These are phyloP conservation scores for Metschnikowia baotianmanensis DNA, from an alignment of 805 yeast species.

Conservation along the genomic window DNA sequence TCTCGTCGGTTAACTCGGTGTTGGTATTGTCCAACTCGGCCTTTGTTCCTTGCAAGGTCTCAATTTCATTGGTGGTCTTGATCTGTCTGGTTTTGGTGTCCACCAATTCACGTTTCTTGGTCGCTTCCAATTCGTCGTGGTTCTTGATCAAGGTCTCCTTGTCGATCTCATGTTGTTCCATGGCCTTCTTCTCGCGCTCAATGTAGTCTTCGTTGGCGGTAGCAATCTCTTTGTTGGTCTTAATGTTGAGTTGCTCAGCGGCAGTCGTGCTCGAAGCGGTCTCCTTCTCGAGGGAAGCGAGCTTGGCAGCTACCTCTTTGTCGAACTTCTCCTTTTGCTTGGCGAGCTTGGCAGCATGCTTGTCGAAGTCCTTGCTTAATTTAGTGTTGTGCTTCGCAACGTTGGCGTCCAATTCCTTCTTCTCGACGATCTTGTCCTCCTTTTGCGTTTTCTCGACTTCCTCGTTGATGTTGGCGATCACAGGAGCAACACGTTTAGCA, in stretches of 20 bases:
- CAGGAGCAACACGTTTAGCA: conserved; percentile 53
- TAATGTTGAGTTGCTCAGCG: conserved; percentile 36
- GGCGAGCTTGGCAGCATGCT: conserved; percentile 37
- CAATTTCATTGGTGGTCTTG: conserved; percentile 44
- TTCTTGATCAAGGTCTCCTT: conserved; percentile 42
- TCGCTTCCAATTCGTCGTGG: conserved; percentile 45
- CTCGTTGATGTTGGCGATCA: conserved; percentile 48
- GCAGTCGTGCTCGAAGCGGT: conserved; percentile 30
- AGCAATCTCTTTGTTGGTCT: conserved; percentile 42
- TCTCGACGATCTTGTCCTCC: conserved; percentile 43
- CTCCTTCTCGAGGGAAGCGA: conserved; percentile 22
- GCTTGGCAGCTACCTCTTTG: conserved; percentile 38
- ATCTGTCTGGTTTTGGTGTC: conserved; percentile 42
- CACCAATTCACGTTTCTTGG: conserved; percentile 43
- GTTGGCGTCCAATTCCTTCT: conserved; percentile 37
- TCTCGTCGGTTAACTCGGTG: conserved; percentile 34
- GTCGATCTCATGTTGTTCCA: conserved; percentile 44
- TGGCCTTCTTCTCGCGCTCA: conserved; percentile 46
- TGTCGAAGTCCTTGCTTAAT: conserved; percentile 36
- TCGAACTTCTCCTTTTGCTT: conserved; percentile 39
- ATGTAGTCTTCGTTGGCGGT: conserved; percentile 44
- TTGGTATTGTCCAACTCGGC: conserved; percentile 37
- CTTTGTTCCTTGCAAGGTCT: conserved; percentile 43
- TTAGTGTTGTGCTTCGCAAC: conserved; percentile 35
- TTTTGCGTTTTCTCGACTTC: conserved; percentile 44